Base-by-base conservation (phyloP, 305 asterid species). In the Withania somnifera region DNA sequence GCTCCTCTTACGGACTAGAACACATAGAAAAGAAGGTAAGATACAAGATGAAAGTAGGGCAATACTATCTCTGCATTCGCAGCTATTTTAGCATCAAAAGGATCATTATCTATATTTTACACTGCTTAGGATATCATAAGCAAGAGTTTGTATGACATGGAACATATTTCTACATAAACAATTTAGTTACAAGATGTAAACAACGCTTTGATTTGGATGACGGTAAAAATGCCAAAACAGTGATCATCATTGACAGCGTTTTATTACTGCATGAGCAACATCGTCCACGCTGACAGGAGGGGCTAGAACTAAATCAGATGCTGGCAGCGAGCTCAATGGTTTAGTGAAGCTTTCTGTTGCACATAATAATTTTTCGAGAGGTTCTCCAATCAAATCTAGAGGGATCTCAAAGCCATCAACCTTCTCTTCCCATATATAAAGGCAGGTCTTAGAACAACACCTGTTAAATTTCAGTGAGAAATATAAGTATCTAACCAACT, bases 261-360 rank as follows among this genome's bases (percentile, higher is more conserved):
- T 94, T 79, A 94, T 77, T 30, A 85, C 98, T 24, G 99, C 99
- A 75, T 71, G 87, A 5, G 98, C 99, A 30, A 96, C 89, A 78
- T 94, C 97, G 7, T 93, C 97, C 40, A 93, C 99, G 40, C 96
- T 92, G 75, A 96, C 94, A 0, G 98, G 99, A 11, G 97, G 97
- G 82, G 97, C 97, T 87, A 96, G 84, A 73, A 96, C 79, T 71
- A 96, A 60, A 88, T 96, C 99, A 2, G 99, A 96, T 34, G 91
- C 97, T 34, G 99, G 99, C 78, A 96, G 88, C 77, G 98, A 88
- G 87, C 68, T 93, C 88, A 96, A 82, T 20, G 97, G 99, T 77
- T 86, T 90, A 6, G 95, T 92, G 86, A 93, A 87, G 85, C 85
- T 93, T 84, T 87, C 96, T 5, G 88, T 63, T 51, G 95, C 91